phyloP scores from a whole-genome alignment of 2,329 filamentous ascomycete species.

The Penicillium sp. region DNA sequence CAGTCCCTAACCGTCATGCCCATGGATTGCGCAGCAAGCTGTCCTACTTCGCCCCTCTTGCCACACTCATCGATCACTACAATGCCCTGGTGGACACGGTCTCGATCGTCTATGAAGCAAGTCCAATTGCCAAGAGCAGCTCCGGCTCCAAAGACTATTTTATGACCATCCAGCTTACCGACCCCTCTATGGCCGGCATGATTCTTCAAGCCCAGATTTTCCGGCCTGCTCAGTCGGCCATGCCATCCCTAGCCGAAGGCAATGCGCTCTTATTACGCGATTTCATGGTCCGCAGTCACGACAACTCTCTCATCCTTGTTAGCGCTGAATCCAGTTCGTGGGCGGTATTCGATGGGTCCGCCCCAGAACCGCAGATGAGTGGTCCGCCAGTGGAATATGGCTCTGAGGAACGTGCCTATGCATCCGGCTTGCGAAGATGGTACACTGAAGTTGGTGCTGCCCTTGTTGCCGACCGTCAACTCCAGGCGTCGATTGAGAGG shows the following conservation, averaged over 20 bases:
- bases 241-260: conserved; percentile 38
- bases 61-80: conserved; percentile 41
- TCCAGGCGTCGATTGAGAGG: conserved; percentile 32
- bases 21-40: conserved; percentile 38
- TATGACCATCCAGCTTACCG: conserved; percentile 41
- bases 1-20: conserved; percentile 24
- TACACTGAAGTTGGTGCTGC: conserved; percentile 34
- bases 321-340: conserved; percentile 44
- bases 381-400: conserved; percentile 41
- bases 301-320: conserved; percentile 39
- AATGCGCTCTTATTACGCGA: conserved; percentile 44
- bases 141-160: conserved; percentile 40
- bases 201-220: conserved; percentile 41
- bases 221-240: conserved; percentile 34
- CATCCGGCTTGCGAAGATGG: conserved; percentile 38
- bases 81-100: conserved; percentile 40
- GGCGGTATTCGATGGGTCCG: conserved; percentile 40
- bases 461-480: conserved; percentile 34
- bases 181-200: conserved; percentile 41
- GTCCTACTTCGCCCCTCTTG: conserved; percentile 43
- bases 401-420: conserved; percentile 35
- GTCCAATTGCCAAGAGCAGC: conserved; percentile 30
- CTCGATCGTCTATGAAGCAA: conserved; percentile 35
- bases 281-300: conserved; percentile 42
- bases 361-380: conserved; percentile 28